Conservation (phyloP, 176 grass and related monocot species). For the Neostapfia colusana region DNA sequence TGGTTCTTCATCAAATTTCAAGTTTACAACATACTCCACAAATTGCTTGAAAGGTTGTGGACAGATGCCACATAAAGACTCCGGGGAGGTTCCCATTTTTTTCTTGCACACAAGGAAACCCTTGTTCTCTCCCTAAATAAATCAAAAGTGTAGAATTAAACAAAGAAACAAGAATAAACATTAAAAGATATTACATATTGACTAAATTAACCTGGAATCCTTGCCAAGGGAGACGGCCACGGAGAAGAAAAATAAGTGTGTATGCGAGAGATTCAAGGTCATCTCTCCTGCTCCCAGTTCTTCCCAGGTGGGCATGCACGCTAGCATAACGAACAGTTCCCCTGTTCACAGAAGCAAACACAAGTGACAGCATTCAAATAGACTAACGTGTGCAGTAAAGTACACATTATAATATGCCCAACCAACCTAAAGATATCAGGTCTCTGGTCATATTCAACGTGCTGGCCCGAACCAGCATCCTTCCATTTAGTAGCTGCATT, state of each 20-base stretch:
- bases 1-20: slow-evolving; percentile 94
- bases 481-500: slow-evolving; percentile 79
- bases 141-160: slow-evolving; percentile 20
- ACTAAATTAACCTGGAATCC: slow-evolving; percentile 70
- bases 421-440: slow-evolving; percentile 80
- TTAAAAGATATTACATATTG: slow-evolving; percentile 31
- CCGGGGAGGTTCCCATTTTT: slow-evolving; percentile 87
- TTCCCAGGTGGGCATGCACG: slow-evolving; percentile 89
- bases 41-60: slow-evolving; percentile 86
- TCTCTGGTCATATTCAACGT: slow-evolving; percentile 64
- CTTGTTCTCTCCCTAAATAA: slow-evolving; percentile 88
- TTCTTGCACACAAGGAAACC: slow-evolving; percentile 97
- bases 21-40: slow-evolving; percentile 93
- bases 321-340: slow-evolving; percentile 96
- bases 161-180: slow-evolving; percentile 1
- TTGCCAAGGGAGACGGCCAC: slow-evolving; percentile 94
- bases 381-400: slow-evolving; percentile 13
- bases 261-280: slow-evolving; percentile 96
- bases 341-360: slow-evolving; percentile 49
- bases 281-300: slow-evolving; percentile 95
- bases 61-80: slow-evolving; percentile 82
- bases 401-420: background rate
- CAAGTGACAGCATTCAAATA: background rate
- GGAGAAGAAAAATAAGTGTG: slow-evolving; percentile 95
- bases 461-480: slow-evolving; percentile 54